These are phyloP conservation scores for Halteria grandinella DNA, from an alignment of 73 alveolate genomes.

Conservation along the genomic window DNA sequence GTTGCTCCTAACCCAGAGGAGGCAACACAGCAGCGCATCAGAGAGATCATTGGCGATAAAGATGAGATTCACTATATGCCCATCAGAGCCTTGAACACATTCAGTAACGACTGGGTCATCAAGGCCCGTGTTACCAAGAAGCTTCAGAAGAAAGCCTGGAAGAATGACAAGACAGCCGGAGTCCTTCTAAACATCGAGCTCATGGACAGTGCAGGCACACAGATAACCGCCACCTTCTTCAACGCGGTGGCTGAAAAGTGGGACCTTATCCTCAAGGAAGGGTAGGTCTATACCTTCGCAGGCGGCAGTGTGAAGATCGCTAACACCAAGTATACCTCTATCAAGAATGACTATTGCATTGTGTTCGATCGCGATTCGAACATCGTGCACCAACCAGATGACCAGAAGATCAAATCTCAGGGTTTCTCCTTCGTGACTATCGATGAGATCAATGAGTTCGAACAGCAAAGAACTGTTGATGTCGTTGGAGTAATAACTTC, in stretches of 20 bases:
- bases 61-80: too few species aligned
- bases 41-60: too few species aligned
- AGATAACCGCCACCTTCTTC: slow-evolving; percentile 81
- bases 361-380: slow-evolving; percentile 69
- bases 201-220: slow-evolving; percentile 75
- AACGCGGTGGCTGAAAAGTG: slow-evolving; percentile 81
- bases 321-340: slow-evolving; percentile 79
- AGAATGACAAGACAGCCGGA: slow-evolving; percentile 74
- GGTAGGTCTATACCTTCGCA: slow-evolving; percentile 73
- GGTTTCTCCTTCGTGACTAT: slow-evolving; percentile 59
- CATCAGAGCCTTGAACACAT: slow-evolving; percentile 77
- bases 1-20: too few species aligned
- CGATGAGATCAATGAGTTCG: slow-evolving; percentile 40
- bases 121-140: slow-evolving; percentile 83
- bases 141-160: slow-evolving; percentile 72
- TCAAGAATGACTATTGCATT: slow-evolving; percentile 80
- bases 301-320: slow-evolving; percentile 77
- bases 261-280: slow-evolving; percentile 66
- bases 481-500: slow-evolving; percentile 60
- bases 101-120: slow-evolving; percentile 79
- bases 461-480: slow-evolving; percentile 57
- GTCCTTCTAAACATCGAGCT: slow-evolving; percentile 74
- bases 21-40: too few species aligned
- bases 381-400: slow-evolving; percentile 63
- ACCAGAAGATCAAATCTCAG: slow-evolving; percentile 39